Base-by-base conservation (phyloP, 2,329 filamentous ascomycete genomes). In the Sclerotinia trifoliorum region DNA sequence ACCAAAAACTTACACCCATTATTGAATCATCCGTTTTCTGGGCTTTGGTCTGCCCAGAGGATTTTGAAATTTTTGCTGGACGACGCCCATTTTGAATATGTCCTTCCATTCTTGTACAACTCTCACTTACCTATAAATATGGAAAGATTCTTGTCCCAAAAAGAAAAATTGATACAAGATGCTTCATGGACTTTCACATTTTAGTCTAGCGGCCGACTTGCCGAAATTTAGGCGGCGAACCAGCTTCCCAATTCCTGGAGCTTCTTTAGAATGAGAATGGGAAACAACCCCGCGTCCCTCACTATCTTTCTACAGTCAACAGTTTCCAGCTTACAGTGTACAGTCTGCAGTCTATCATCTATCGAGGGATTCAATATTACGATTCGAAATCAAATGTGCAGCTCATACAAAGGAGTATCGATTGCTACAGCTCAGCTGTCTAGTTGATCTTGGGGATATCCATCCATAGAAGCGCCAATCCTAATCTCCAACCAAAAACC, bases 11-110 rank as follows among this genome's bases (percentile, higher is more conserved):
- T 44, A 75, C 71, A 10, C 73, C 74, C 73, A 77, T 75, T 32
- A 77, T 75, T n/a, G 73, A 75, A 60, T 86, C 83, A 78, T 88
- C 85, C 1, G 56, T 62, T 32, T 55, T 67, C 24, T 66, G 54
- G 39, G 64, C 64, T 39, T 60, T 66, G 15, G 54, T 51, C n/a
- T 60, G 64, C 39, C 54, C 64, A 58, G 51, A 46, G 5, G 42
- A 35, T 49, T 66, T 66, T 26, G 64, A 39, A 7, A 39, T 17
- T n/a, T 66, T 66, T 49, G 54, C 29, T 58, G 64, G 54, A 39
- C 54, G 64, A 58, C 29, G 29, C 26, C 54, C 64, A 51, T 66
- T n/a, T 39, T 39, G 44, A 8, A 21, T 29, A 26, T 66, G 26
- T 2, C n/a, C 51, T 21, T 48, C 39, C 64, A 66, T 66, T 6